Percentiles rank a stretch among this genome's conserved stretches.
phyloP scores from a whole-genome alignment of 2,329 filamentous ascomycete species.

The Decorospora gaudefroyi region DNA sequence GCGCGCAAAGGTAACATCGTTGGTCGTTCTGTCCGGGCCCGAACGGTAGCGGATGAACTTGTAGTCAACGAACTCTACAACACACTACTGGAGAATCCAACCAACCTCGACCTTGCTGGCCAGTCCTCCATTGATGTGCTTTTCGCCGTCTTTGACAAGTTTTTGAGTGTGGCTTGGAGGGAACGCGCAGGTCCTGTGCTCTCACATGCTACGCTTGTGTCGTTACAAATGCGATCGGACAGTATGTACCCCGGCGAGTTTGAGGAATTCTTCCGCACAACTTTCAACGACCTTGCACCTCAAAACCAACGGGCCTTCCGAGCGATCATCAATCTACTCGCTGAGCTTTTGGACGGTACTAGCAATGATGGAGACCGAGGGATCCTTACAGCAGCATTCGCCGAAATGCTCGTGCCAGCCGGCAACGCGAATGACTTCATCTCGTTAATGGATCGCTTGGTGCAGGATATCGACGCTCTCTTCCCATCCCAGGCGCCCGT shows the following conservation, averaged over 20 bases:
- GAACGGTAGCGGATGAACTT: slow-evolving; percentile 73
- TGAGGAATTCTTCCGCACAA: slow-evolving; percentile 61
- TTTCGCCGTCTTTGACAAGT: slow-evolving; percentile 93
- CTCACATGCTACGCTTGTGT: slow-evolving; percentile 69
- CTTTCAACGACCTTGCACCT: slow-evolving; percentile 58
- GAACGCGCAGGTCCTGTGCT: slow-evolving; percentile 87
- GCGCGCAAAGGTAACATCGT: slow-evolving; percentile 86
- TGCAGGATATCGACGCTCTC: slow-evolving; percentile 87
- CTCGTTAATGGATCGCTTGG: slow-evolving; percentile 82
- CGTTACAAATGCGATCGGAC: slow-evolving; percentile 68
- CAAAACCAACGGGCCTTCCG: slow-evolving; percentile 76
- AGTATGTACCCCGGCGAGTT: slow-evolving; percentile 74
- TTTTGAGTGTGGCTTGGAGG: slow-evolving; percentile 83
- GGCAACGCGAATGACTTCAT: slow-evolving; percentile 81
- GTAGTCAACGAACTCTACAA: slow-evolving; percentile 91
- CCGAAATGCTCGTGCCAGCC: slow-evolving; percentile 79
- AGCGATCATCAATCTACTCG: slow-evolving; percentile 80
- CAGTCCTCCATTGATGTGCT: slow-evolving; percentile 82
- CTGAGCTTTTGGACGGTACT: slow-evolving; percentile 85
- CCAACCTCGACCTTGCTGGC: slow-evolving; percentile 72
- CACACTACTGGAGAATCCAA: slow-evolving; percentile 79
- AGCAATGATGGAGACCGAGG: slow-evolving; percentile 90
- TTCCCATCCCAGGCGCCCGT: slow-evolving; percentile 68
- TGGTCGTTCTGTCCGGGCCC: slow-evolving; percentile 72
- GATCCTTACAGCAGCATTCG: slow-evolving; percentile 83